Conservation (phyloP, 2,329 filamentous ascomycete genomes). For the Diplocarpon mali region DNA sequence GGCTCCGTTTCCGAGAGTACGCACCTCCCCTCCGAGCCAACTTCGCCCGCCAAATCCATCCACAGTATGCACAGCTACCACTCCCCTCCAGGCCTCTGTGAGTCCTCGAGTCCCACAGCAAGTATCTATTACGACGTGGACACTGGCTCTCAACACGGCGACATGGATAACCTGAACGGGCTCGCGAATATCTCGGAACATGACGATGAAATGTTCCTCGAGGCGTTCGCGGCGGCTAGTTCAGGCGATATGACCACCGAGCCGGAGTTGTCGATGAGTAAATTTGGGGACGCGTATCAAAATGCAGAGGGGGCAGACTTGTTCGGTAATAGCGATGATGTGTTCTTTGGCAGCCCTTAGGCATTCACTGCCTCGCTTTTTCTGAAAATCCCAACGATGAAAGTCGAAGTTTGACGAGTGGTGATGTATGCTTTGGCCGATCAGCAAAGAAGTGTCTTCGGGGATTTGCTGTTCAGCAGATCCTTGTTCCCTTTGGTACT, state of each 20-base stretch:
- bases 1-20: slow-evolving; percentile 14
- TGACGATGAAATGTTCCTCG: slow-evolving; percentile 28
- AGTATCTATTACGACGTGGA: slow-evolving; percentile 26
- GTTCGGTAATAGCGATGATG: slow-evolving; percentile 22
- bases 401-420: background rate
- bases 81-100: slow-evolving; percentile 49
- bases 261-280: slow-evolving; percentile 23
- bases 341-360: slow-evolving; percentile 28
- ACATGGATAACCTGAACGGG: slow-evolving; percentile 5
- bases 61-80: slow-evolving; percentile 36
- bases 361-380: background rate
- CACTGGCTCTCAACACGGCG: slow-evolving; percentile 13
- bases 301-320: slow-evolving; percentile 12
- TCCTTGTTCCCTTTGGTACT: slow-evolving; percentile 1
- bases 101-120: slow-evolving; percentile 41
- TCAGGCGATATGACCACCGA: slow-evolving; percentile 19
- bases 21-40: slow-evolving; percentile 28
- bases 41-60: slow-evolving; percentile 36
- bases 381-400: background rate
- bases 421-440: background rate
- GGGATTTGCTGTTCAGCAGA: background rate
- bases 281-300: slow-evolving; percentile 24
- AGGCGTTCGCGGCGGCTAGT: slow-evolving; percentile 23
- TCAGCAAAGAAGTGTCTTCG: slow-evolving; percentile 3
- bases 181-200: slow-evolving; percentile 23